phyloP scores from a whole-genome alignment of 768 basidiomycete species.

The Podaxis carcinomalis region DNA sequence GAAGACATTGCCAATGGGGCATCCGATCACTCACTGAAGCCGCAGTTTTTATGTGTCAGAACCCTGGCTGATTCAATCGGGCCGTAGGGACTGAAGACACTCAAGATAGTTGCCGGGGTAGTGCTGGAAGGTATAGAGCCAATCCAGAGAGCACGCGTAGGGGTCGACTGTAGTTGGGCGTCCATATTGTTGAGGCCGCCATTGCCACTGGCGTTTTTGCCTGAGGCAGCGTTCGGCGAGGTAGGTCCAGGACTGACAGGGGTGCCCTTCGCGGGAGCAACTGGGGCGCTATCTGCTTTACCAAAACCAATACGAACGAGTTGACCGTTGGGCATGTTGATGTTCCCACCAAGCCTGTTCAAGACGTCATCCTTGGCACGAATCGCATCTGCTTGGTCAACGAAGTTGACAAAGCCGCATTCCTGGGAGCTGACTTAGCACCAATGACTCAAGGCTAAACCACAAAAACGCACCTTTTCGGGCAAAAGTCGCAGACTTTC shows the following conservation, averaged over 20 bases:
- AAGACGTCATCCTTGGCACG: conserved; percentile 97
- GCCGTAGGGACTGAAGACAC: conserved; percentile 96
- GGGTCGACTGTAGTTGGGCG: conserved; percentile 83
- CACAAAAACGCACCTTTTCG: conserved; percentile 70
- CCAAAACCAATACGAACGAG: conserved; percentile 98
- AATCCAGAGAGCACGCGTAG: conserved; percentile 96
- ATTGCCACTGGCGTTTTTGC: conserved; percentile 44
- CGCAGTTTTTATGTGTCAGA: conserved; percentile 96
- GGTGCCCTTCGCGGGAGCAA: conserved; percentile 79
- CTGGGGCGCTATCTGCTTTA: conserved; percentile 94
- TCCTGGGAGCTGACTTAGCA: conserved; percentile 48
- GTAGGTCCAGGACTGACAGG: conserved; percentile 61
- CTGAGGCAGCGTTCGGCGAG: conserved; percentile 47
- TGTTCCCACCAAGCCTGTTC: conserved; percentile 90
- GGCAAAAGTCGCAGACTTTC: conserved; percentile 93
- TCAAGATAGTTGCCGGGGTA: conserved; percentile 89
- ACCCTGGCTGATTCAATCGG: conserved; percentile 97
- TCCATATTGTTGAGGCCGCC: conserved; percentile 68
- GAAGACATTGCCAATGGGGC: not conserved
- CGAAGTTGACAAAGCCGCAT: conserved; percentile 99
- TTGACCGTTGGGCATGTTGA: conserved; percentile 92
- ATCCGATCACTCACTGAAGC: conserved; percentile 58
- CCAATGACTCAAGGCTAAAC: not conserved
- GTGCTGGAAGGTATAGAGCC: conserved; percentile 95
- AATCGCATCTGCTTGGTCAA: conserved; percentile 93